A percentile compares a stretch with the other conserved stretches of the same genome.
Evolutionary conservation across 2,329 filamentous ascomycete species (phyloP).

Genomic region (Magnaporthiopsis incrustans): DNA sequence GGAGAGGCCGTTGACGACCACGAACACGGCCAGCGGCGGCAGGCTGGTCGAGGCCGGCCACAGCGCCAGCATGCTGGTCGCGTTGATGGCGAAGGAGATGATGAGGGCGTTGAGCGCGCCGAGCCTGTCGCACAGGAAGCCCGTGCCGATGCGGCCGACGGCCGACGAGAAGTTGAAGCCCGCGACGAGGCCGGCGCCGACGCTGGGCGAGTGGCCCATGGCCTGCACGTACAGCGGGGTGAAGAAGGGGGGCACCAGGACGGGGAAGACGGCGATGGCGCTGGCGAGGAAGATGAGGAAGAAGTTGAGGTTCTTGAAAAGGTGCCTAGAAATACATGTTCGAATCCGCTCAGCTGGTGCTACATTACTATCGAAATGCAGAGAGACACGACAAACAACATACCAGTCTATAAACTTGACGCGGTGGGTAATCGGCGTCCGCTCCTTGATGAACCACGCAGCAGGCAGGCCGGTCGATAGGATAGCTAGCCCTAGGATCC

Average conservation of each 20-base stretch:
- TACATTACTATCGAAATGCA: neutral
- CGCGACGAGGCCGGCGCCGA: constrained; percentile 49
- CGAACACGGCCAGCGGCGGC: constrained; percentile 46
- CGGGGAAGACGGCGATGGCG: constrained; percentile 49
- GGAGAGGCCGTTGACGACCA: constrained; percentile 49
- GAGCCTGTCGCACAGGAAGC: constrained; percentile 43
- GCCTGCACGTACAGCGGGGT: constrained; percentile 47
- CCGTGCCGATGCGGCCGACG: constrained; percentile 45
- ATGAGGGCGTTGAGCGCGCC: constrained; percentile 49
- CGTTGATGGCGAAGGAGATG: constrained; percentile 40
- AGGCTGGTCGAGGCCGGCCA: constrained; percentile 52
- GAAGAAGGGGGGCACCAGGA: constrained; percentile 55
- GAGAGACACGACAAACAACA: constrained; percentile 6
- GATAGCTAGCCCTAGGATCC: constrained; percentile 43
- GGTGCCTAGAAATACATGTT: constrained; percentile 18
- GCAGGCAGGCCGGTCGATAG: constrained; percentile 47
- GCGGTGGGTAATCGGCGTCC: constrained; percentile 26
- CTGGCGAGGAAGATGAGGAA: constrained; percentile 43
- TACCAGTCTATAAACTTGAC: constrained; percentile 42
- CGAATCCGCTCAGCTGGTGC: too few relatives aligned
- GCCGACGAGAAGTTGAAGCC: constrained; percentile 55
- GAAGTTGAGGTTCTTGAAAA: constrained; percentile 46
- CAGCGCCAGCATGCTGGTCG: constrained; percentile 50
- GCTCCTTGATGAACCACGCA: constrained; percentile 43
- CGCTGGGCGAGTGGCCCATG: constrained; percentile 42